A percentile compares a stretch with the other conserved stretches of the same genome.
phyloP scores from a whole-genome alignment of 106 monocot species.

The Allium cepa region DNA sequence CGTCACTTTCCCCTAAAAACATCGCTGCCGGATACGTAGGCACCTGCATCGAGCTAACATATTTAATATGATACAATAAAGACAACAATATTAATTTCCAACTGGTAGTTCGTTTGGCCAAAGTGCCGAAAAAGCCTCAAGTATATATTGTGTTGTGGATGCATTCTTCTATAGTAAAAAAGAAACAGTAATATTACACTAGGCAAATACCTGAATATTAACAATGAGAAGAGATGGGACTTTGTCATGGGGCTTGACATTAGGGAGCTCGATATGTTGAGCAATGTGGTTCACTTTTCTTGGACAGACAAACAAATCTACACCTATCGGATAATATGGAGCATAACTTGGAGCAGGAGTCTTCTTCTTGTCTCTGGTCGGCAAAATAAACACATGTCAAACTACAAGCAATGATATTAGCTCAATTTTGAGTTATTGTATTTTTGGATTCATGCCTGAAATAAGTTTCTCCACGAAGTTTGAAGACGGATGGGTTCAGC shows the following conservation, averaged over 20 bases:
- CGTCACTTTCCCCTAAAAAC: slow-evolving; percentile 85
- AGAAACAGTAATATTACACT: too few species aligned
- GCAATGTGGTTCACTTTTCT: slow-evolving; percentile 62
- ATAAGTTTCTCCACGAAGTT: slow-evolving; percentile 81
- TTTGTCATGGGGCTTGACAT: slow-evolving; percentile 55
- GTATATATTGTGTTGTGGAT: too few species aligned
- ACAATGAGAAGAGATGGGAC: slow-evolving; percentile 83
- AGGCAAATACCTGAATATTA: slow-evolving; percentile 76
- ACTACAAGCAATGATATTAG: too few species aligned
- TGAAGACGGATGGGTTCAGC: slow-evolving; percentile 76
- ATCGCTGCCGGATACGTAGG: slow-evolving; percentile 88
- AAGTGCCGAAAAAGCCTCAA: too few species aligned
- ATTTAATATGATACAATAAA: too few species aligned
- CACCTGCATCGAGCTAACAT: slow-evolving; percentile 29
- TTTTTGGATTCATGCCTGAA: slow-evolving; percentile 55
- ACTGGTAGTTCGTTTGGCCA: too few species aligned
- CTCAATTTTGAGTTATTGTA: not conserved
- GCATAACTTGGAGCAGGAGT: slow-evolving; percentile 47
- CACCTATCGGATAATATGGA: slow-evolving; percentile 57
- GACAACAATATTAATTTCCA: too few species aligned
- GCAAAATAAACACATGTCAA: too few species aligned
- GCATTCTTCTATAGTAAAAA: too few species aligned
- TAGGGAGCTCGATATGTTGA: slow-evolving; percentile 75
- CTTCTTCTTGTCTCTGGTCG: slow-evolving; percentile 60
- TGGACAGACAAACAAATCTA: slow-evolving; percentile 54